A percentile compares a stretch with the other conserved stretches of the same genome.
phyloP scores from a whole-genome alignment of 176 grass and related monocot species.

The maize (Zea mays) region Zm-B73-REFERENCE-NAM-5.0 NC_050104.1:35694501-35695000 shows the following conservation, averaged over 20 bases:
- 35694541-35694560: constrained; percentile 17
- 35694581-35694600: too few relatives aligned
- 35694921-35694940: constrained; percentile 56
- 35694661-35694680: constrained; percentile 24
- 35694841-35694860: constrained; percentile 45
- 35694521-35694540: constrained; percentile 19
- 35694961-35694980: constrained; percentile 45
- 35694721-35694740: constrained; percentile 89
- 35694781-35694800: constrained; percentile 89
- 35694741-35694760: constrained; percentile 89
- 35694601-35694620: too few relatives aligned
- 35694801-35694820: constrained; percentile 92
- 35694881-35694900: constrained; percentile 47
- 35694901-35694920: constrained; percentile 53
- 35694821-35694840: constrained; percentile 70
- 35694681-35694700: constrained; percentile 62
- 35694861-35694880: constrained; percentile 80
- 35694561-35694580: constrained; percentile 35
- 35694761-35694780: constrained; percentile 92
- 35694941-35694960: constrained; percentile 51
- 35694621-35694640: constrained; percentile 43
- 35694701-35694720: constrained; percentile 73
- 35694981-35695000: constrained; percentile 49
- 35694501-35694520: constrained; percentile 30
- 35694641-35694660: constrained; percentile 48